Base-by-base conservation (phyloP, 768 basidiomycete genomes). In the Astraeus odoratus region DNA sequence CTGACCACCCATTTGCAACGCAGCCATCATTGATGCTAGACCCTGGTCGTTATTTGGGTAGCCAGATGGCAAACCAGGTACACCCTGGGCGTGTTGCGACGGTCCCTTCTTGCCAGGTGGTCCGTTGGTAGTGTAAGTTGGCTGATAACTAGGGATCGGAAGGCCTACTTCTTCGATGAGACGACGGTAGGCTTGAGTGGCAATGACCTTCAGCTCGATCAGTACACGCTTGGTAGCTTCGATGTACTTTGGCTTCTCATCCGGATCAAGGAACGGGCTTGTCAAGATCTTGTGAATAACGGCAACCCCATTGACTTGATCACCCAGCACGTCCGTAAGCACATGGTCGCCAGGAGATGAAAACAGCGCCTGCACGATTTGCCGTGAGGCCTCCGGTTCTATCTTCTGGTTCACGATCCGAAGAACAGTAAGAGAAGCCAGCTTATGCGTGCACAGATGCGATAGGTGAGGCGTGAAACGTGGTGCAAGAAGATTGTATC, bases 381-480 rank as follows among this genome's bases (percentile, higher is more conserved):
- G 84, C 39, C 70, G 74, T 16, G 90, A 88, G 12, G 96, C 95
- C 34, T 88, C 80, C 0, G 86, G 83, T 61, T 98, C 96, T 20
- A 85, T 83, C 67, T 89, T 91, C 67, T 99, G 96, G 60, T 98
- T 97, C 64, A 98, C 85, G 55, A 99, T 91, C 60, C 94, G 77
- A 52, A 99, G 74, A 31, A 98, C 92, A 1, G 93, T 95, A 52
- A 94, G 74, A 2, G 93, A 96, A 0, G 96, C 95, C 56, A 99
- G 67, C 66, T 98, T 98, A 73, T 99, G 96, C 3, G 92, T 96
- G 72, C 94, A 97, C 47, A 98, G 75, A 65, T 98, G 94, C 3
- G 92, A 93, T 30, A 98, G 75, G 59, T 98, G 95, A 38, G 96
- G 91, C 0, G 92, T 91, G 67, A 99, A 95, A 39, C 95, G 89